Evolutionary conservation across 2,329 filamentous ascomycete genomes (phyloP).

Genomic region (Sporothrix luriei): DNA sequence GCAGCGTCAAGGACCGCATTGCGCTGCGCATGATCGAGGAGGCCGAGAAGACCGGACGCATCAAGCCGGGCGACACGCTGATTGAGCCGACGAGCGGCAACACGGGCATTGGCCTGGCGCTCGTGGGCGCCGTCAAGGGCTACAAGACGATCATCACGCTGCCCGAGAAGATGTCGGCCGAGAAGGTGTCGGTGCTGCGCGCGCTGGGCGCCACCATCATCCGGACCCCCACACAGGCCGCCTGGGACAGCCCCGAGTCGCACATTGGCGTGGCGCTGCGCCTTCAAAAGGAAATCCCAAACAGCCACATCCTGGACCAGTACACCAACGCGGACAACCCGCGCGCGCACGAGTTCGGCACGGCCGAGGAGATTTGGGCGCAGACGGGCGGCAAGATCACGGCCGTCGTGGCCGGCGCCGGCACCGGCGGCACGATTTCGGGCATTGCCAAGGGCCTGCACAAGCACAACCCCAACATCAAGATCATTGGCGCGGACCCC

Average conservation of each 20-base stretch:
- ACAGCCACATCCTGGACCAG: slow-evolving; percentile 95
- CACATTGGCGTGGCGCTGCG: slow-evolving; percentile 93
- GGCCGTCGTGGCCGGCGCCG: slow-evolving; percentile 85
- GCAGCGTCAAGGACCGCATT: slow-evolving; percentile 93
- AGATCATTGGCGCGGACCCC: slow-evolving; percentile 90
- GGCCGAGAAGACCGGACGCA: slow-evolving; percentile 85
- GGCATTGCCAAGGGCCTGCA: slow-evolving; percentile 81
- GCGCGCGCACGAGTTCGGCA: slow-evolving; percentile 88
- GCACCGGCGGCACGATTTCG: slow-evolving; percentile 93
- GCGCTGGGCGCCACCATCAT: slow-evolving; percentile 97
- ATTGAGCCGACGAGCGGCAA: slow-evolving; percentile 99
- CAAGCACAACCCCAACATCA: slow-evolving; percentile 83
- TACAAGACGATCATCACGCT: slow-evolving; percentile 99
- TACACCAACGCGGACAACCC: slow-evolving; percentile 93
- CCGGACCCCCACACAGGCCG: slow-evolving; percentile 91
- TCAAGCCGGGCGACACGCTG: slow-evolving; percentile 94
- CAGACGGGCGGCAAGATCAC: slow-evolving; percentile 83
- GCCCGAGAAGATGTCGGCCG: slow-evolving; percentile 98
- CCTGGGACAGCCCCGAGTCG: slow-evolving; percentile 90
- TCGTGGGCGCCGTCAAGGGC: slow-evolving; percentile 93
- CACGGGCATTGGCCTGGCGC: slow-evolving; percentile 92
- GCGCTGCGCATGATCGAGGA: slow-evolving; percentile 97
- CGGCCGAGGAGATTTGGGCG: slow-evolving; percentile 92
- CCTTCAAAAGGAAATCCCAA: slow-evolving; percentile 92
- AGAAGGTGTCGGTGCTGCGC: slow-evolving; percentile 93